Conservation (phyloP, 306 rosid genomes). For the Lupinus albus region DNA sequence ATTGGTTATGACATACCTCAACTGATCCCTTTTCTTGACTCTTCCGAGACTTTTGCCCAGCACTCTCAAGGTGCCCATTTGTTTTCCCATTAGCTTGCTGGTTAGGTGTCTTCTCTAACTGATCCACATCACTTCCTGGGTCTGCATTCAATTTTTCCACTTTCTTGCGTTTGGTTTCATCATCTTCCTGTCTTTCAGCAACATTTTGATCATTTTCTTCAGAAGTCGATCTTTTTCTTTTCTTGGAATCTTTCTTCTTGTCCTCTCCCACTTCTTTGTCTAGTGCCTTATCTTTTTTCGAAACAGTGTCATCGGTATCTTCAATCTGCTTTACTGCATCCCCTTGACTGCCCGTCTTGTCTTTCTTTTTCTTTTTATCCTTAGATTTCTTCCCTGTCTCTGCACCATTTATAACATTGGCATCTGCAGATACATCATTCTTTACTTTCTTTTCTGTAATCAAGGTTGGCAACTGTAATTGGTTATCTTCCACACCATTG, state of each 20-base stretch:
- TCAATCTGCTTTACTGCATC: constrained; percentile 46
- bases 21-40: constrained; percentile 59
- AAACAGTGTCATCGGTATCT: constrained; percentile 40
- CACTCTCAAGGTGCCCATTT: constrained; percentile 46
- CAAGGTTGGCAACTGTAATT: constrained; percentile 29
- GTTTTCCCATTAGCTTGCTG: constrained; percentile 34
- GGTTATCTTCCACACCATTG: constrained; percentile 15
- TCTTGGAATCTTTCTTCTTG: constrained; percentile 63
- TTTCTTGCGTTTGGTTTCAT: constrained; percentile 65
- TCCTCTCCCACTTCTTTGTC: constrained; percentile 37
- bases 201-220: constrained; percentile 52
- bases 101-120: constrained; percentile 31
- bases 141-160: constrained; percentile 33
- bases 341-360: constrained; percentile 43
- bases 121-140: constrained; percentile 9
- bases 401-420: constrained; percentile 35
- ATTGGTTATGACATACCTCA: constrained; percentile 62
- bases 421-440: constrained; percentile 42
- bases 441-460: constrained; percentile 42
- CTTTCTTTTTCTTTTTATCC: constrained; percentile 63
- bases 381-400: constrained; percentile 55
- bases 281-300: constrained; percentile 40
- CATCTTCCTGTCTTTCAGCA: constrained; percentile 50
- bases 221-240: constrained; percentile 62
- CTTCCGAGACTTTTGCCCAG: constrained; percentile 49